Evolutionary conservation across 768 basidiomycete genomes (phyloP), one percentile per base, ranked within the genome.

Genomic region (Pleurotus cornucopiae): DNA sequence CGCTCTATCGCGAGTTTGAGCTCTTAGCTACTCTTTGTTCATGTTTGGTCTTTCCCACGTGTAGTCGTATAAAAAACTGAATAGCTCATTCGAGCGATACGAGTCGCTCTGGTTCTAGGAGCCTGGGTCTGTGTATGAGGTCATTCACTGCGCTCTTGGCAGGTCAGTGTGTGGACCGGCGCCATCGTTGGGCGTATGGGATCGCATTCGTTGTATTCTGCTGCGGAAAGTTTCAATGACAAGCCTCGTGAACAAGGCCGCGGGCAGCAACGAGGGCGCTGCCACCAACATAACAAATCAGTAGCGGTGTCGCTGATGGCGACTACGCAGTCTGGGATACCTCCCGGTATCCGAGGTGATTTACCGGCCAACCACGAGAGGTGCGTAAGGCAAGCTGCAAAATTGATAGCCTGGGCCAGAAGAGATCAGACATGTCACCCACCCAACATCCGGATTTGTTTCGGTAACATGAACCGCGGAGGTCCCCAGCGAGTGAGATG

Each of bases 361-460:
- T 38, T 53, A 14, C 51, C 30, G 34, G 23, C 21, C 21, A 48
- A 48, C 23, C 30, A 30, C 30, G 30, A 30, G 30, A 34, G 7
- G 30, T 34, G 9, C 30, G 46, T 44, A 23, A 47, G 46, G 46
- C 49, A n/a, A 51, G 37, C 49, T 51, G 49, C 49, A 34, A 51
- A 18, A 51, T 34, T 51, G 49, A 51, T 51, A 34, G 49, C 16
- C 49, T 51, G 30, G 49, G 49, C 30, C 34, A 51, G 23, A 51
- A 30, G 47, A 25, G 20, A 48, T 44, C 41, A 44, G 20, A 12
- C 20, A 51, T 51, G 49, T 18, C 49, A 51, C 41, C 51, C 51
- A 53, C 51, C 41, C 51, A 41, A n/a, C 16, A 41, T 53, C 51
- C 51, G 49, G 49, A 51, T n/a, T 25, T 51, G 49, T 51, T 34